phyloP scores from a whole-genome alignment of 768 basidiomycete genomes.

The Trametopsis cervina region DNA sequence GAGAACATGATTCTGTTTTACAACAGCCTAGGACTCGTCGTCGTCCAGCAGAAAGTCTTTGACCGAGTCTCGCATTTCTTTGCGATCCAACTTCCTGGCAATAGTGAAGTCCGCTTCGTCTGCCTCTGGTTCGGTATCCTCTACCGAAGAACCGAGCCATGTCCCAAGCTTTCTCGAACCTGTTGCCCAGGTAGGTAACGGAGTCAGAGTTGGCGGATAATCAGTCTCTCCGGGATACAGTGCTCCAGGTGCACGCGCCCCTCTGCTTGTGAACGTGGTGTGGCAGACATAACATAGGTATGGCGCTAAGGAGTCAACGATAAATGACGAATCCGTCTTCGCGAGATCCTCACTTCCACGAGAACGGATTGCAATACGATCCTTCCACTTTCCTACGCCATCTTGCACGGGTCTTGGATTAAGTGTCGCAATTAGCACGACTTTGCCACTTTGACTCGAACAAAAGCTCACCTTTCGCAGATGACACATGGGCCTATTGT shows the following conservation, averaged over 20 bases:
- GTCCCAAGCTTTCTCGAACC: not conserved
- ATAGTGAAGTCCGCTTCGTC: not conserved
- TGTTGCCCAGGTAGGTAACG: slow-evolving; percentile 8
- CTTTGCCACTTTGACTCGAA: too few species aligned
- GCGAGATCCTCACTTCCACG: slow-evolving; percentile 11
- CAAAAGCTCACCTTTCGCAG: slow-evolving; percentile 54
- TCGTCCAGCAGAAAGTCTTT: slow-evolving; percentile 6
- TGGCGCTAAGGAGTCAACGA: slow-evolving; percentile 26
- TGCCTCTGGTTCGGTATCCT: not conserved
- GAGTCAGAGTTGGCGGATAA: not conserved
- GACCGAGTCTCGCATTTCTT: slow-evolving; percentile 6
- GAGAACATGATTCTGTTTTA: too few species aligned
- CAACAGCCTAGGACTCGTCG: too few species aligned
- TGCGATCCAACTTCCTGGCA: slow-evolving; percentile 1
- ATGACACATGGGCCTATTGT: slow-evolving; percentile 46
- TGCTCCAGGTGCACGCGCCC: slow-evolving; percentile 34
- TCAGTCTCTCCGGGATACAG: not conserved
- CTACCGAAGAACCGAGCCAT: not conserved
- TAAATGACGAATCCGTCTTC: slow-evolving; percentile 12
- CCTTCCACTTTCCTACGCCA: slow-evolving; percentile 68
- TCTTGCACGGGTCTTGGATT: slow-evolving; percentile 62
- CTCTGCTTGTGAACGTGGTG: slow-evolving; percentile 51
- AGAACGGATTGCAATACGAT: slow-evolving; percentile 63
- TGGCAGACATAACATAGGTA: slow-evolving; percentile 60
- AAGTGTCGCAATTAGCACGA: too few species aligned